A percentile compares a stretch with the other conserved stretches of the same genome.
phyloP scores from a whole-genome alignment of 164 flowering plant species.

The Magnolia officinalis region DNA sequence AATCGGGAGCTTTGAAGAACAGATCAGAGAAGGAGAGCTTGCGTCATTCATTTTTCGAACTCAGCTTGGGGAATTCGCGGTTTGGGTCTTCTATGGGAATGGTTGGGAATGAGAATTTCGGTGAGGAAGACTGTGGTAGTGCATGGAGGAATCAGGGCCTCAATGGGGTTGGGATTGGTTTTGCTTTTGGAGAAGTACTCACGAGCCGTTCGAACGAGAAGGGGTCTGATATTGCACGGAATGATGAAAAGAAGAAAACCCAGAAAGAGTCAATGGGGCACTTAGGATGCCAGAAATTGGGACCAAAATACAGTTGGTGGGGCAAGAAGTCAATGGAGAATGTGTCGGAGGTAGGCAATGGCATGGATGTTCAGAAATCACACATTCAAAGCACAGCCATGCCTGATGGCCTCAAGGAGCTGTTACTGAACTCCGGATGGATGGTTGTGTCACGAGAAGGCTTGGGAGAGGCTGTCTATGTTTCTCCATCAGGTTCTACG shows the following conservation, averaged over 20 bases:
- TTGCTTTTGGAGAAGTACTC: neutral
- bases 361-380: neutral
- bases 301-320: neutral
- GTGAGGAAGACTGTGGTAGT: neutral
- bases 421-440: slow-evolving; percentile 20
- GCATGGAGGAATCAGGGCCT: neutral
- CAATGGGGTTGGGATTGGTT: neutral
- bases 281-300: slow-evolving; percentile 1
- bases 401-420: slow-evolving; percentile 7
- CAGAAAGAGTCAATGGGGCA: slow-evolving; percentile 2
- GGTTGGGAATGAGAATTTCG: neutral
- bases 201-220: neutral
- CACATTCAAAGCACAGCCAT: neutral
- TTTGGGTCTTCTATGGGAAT: neutral
- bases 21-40: neutral
- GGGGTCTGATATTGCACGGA: neutral
- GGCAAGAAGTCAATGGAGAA: neutral
- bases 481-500: slow-evolving; percentile 22
- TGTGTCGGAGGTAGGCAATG: neutral
- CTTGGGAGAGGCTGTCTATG: slow-evolving; percentile 1
- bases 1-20: neutral
- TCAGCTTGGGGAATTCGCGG: neutral
- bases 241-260: neutral
- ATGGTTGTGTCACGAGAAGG: slow-evolving; percentile 6
- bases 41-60: neutral